Base-by-base conservation (phyloP, 495 filamentous ascomycete species). In the Usnea hakonensis region DNA sequence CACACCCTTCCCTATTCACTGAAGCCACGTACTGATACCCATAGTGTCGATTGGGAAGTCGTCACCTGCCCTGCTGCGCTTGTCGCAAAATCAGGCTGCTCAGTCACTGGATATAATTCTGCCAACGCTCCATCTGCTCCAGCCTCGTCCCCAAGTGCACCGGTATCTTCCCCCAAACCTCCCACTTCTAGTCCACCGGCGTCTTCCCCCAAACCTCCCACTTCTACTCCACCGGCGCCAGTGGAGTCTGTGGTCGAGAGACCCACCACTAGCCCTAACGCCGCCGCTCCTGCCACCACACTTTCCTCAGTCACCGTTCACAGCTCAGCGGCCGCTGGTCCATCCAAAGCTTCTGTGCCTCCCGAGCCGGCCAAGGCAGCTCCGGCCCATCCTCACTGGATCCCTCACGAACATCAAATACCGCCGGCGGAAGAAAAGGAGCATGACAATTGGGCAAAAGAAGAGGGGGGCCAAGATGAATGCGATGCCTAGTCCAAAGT, bases 41-140 rank as follows among this genome's bases (percentile, higher is more conserved):
- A 19, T 38, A 66, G 65, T 40, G 78, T 87, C 57, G 71, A 65
- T 46, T 87, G 81, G 74, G 69, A 75, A 68, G 67, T 80, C 70
- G 80, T 87, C 32, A 75, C 82, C 38, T 87, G 85, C 76, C 85
- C 85, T 35, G 75, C 80, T 38, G 79, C 68, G 38, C 69, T 88
- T 56, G 83, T 83, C 33, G 76, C 76, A 60, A 86, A 82, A 73
- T 76, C 78, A n/a, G 78, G 79, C 30, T 84, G 81, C 30, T 64
- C 61, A 5, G 48, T 57, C 38, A 26, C 58, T 9, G 63, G 62
- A 3, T 57, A 54, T 14, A 33, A 35, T 19, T 23, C 56, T 41
- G 32, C 36, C 5, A 40, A 36, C 37, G 35, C 33, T 41, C 17
- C 56, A 43, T 41, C 50, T 32, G 50, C 21, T 19, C n/a, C 48